These are phyloP conservation scores for Perilla frutescens DNA, from an alignment of 257 asterid genomes.

Conservation along the genomic window DNA sequence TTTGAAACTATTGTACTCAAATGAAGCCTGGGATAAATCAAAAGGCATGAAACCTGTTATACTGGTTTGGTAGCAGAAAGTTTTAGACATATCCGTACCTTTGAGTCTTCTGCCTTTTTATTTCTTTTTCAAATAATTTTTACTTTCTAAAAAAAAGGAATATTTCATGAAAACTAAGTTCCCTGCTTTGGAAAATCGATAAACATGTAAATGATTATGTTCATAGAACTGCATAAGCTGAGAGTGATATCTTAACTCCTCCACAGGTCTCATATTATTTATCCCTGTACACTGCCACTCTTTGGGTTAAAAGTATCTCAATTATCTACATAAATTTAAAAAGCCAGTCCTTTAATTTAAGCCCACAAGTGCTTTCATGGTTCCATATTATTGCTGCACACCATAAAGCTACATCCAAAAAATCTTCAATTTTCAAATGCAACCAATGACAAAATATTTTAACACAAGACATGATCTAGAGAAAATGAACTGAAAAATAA, in stretches of 20 bases:
- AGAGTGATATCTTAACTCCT: constrained; percentile 16
- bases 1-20: neutral
- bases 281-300: neutral
- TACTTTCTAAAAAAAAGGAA: neutral
- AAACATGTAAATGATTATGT: neutral
- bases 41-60: neutral
- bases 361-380: neutral
- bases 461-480: neutral
- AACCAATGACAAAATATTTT: neutral
- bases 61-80: neutral
- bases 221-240: constrained; percentile 10
- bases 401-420: neutral
- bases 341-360: neutral
- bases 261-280: neutral
- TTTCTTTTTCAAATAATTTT: neutral
- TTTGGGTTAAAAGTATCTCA: constrained; percentile 4
- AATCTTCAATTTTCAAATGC: neutral
- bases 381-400: constrained; percentile 12
- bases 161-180: neutral
- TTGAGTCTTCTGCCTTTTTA: neutral
- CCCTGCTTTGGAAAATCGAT: neutral
- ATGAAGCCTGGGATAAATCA: neutral
- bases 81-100: neutral
- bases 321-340: constrained; percentile 10
- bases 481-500: neutral